phyloP scores from a whole-genome alignment of 139 green algal species.

The Desmodesmus armatus region DNA sequence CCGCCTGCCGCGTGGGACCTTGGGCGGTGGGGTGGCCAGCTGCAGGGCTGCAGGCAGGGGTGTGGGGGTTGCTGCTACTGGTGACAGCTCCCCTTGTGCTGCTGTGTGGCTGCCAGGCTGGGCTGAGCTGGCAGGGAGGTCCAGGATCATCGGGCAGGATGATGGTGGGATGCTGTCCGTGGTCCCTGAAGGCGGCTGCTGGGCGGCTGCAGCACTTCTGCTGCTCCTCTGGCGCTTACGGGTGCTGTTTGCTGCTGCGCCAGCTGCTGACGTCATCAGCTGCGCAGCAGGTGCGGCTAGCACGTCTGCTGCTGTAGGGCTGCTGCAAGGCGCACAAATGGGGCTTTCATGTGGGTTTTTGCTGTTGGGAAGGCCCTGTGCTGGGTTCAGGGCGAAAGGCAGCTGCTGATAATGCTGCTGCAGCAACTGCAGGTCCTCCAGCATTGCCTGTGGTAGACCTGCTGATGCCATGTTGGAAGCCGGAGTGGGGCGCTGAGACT shows the following conservation, averaged over 20 bases:
- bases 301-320: too few species aligned
- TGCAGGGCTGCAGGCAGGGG: too few species aligned
- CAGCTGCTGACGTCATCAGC: background rate
- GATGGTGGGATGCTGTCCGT: background rate
- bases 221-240: background rate
- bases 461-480: too few species aligned
- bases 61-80: background rate
- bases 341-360: too few species aligned
- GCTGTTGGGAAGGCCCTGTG: too few species aligned
- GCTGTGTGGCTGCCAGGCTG: background rate
- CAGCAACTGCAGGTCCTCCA: too few species aligned
- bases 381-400: too few species aligned
- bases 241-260: background rate
- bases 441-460: too few species aligned
- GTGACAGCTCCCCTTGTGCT: background rate
- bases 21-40: too few species aligned
- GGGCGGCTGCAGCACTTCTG: background rate
- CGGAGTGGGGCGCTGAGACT: too few species aligned
- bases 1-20: background rate
- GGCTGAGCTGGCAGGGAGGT: background rate
- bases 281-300: conserved; percentile 6
- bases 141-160: background rate
- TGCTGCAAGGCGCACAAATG: too few species aligned
- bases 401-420: too few species aligned
- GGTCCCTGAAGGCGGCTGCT: background rate